Evolutionary conservation across 306 rosid genomes (phyloP).

Genomic region (Glycyrrhiza uralensis): DNA sequence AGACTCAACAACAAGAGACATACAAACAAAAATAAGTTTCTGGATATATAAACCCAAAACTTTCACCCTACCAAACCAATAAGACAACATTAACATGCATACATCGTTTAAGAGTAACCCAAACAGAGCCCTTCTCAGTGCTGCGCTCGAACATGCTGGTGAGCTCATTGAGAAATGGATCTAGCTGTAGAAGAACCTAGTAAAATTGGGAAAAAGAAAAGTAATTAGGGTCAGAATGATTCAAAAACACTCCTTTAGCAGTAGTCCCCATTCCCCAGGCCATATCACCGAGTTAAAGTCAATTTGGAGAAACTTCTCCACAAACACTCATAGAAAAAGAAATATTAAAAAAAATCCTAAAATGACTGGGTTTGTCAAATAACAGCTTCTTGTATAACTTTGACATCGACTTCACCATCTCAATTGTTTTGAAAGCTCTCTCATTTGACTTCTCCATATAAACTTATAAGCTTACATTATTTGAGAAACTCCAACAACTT

Average conservation of each 20-base stretch:
- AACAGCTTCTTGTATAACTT: too few species aligned
- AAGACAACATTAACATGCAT: not conserved
- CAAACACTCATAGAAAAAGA: too few species aligned
- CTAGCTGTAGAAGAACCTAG: conserved; percentile 76
- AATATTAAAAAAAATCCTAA: too few species aligned
- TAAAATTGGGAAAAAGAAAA: not conserved
- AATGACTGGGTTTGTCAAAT: too few species aligned
- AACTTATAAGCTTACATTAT: too few species aligned
- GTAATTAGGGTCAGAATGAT: not conserved
- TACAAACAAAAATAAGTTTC: conserved; percentile 21
- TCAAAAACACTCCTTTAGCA: not conserved
- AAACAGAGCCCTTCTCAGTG: conserved; percentile 71
- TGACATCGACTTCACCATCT: too few species aligned
- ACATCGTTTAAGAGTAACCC: conserved; percentile 97
- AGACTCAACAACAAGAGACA: not conserved
- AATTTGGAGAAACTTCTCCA: too few species aligned
- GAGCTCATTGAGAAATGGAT: conserved; percentile 90
- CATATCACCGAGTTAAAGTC: too few species aligned
- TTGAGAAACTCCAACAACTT: too few species aligned
- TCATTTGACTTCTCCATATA: too few species aligned
- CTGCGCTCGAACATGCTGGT: conserved; percentile 85
- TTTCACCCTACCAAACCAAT: too few species aligned
- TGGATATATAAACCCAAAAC: conserved; percentile 1
- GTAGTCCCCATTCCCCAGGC: not conserved
- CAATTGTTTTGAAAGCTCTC: too few species aligned